Base-by-base conservation (phyloP, 768 basidiomycete species). In the Russula dissimulans region DNA sequence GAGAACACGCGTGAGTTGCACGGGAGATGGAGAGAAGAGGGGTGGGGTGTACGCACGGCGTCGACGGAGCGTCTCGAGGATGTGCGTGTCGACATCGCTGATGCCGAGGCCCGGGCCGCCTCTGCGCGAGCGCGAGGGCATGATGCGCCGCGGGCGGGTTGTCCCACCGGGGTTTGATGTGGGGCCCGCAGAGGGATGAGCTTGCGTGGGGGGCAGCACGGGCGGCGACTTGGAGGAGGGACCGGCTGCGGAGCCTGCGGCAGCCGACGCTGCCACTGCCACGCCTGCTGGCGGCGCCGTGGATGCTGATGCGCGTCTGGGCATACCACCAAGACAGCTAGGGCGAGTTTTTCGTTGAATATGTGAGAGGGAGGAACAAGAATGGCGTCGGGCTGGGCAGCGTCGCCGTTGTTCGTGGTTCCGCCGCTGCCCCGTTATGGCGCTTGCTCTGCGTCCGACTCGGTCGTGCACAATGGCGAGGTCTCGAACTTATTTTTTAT, bases 71-170 rank as follows among this genome's bases (percentile, higher is more conserved):
- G 85, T 87, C 66, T 93, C 91, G 64, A 92, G 72, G 70, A 95
- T 89, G 83, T 91, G 85, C 56, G 83, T 67, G 75, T 95, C 92
- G 17, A 85, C 78, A 70, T 91, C 88, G 69, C 85, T 84, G 61
- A 74, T 86, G 57, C 91, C 89, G 53, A 89, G 81, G 39, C 89
- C 89, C 32, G 87, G 86, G 15, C 89, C 89, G 57, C 89, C 86
- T 57, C 91, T 81, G 66, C 89, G 79, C 57, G 87, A 81, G 67
- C 92, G 82, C 71, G 89, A 81, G 45, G 92, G 92, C 58, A 91
- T 75, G 46, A 91, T 85, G 71, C 91, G 85, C 74, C 87, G 88
- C 73, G 84, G 85, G 57, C 80, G 83, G 63, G 74, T 70, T 36
- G 44, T 32, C 14, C 45, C 12, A 36, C n/a, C 46, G 22, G 22